Evolutionary conservation across 257 asterid species (phyloP).

Genomic region (Nicotiana benthamiana): DNA sequence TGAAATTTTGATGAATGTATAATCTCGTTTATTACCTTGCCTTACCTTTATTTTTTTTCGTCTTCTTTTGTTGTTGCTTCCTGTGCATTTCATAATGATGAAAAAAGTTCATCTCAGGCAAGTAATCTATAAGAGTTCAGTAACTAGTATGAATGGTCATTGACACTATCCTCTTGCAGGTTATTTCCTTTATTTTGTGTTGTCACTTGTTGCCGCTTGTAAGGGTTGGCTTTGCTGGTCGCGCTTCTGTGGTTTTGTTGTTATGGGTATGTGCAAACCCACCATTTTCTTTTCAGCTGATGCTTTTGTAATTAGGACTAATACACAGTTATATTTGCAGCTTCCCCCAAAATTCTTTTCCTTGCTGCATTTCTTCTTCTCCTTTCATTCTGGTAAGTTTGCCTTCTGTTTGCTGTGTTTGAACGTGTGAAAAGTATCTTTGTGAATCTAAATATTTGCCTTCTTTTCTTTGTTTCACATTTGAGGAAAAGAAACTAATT

Average conservation of each 20-base stretch:
- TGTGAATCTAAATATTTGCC: neutral
- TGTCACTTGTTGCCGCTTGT: conserved; percentile 78
- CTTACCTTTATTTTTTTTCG: neutral
- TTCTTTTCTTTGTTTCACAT: neutral
- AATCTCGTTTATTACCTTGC: neutral
- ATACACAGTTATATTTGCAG: conserved; percentile 41
- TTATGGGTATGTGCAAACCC: conserved; percentile 62
- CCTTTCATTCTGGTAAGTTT: conserved; percentile 80
- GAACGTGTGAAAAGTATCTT: neutral
- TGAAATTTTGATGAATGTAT: neutral
- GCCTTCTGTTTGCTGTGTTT: neutral
- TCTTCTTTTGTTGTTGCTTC: neutral
- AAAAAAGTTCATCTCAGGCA: neutral
- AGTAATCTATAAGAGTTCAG: neutral
- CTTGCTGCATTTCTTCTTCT: conserved; percentile 84
- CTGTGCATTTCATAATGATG: neutral
- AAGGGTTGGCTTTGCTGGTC: conserved; percentile 90
- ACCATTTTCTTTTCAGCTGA: neutral
- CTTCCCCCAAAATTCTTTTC: conserved; percentile 70
- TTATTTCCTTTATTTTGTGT: conserved; percentile 63
- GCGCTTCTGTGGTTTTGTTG: conserved; percentile 72
- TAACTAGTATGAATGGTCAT: neutral
- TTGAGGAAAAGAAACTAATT: neutral
- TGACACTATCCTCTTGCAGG: conserved; percentile 41
- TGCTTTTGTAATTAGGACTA: neutral